Conservation (phyloP, 345 rosid species). For the Turritis glabra region DNA sequence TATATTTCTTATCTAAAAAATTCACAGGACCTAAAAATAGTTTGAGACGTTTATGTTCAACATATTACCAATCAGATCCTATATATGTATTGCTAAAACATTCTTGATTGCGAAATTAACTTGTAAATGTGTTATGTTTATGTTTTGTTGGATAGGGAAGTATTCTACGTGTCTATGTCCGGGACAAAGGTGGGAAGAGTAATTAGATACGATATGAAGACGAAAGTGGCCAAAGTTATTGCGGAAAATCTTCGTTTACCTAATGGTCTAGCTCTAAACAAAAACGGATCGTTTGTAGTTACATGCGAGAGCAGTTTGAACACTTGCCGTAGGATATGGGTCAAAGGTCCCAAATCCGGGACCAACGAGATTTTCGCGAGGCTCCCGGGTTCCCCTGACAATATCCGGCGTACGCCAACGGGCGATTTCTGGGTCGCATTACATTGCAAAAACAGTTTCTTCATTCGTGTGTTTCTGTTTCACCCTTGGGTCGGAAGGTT, state of each 20-base stretch:
- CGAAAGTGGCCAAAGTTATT: constrained; percentile 36
- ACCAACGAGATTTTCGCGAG: constrained; percentile 46
- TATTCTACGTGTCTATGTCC: constrained; percentile 27
- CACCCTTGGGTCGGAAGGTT: constrained; percentile 45
- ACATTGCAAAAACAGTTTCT: constrained; percentile 9
- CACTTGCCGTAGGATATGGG: constrained; percentile 47
- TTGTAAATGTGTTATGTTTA: background rate
- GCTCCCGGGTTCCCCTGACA: constrained; percentile 60
- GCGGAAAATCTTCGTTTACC: constrained; percentile 50
- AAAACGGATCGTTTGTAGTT: constrained; percentile 51
- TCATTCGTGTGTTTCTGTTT: constrained; percentile 36
- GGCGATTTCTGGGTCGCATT: constrained; percentile 39
- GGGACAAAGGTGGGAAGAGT: constrained; percentile 28
- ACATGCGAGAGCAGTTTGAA: constrained; percentile 44
- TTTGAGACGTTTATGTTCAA: background rate
- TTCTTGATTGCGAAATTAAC: background rate
- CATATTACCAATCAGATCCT: too few species aligned
- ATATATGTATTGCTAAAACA: too few species aligned
- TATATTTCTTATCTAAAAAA: too few species aligned
- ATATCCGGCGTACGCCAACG: constrained; percentile 46
- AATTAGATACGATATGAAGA: constrained; percentile 35
- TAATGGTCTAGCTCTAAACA: constrained; percentile 76
- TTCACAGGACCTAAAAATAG: background rate
- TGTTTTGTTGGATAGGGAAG: constrained; percentile 44
- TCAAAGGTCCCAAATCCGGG: constrained; percentile 46